A percentile compares a stretch with the other conserved stretches of the same genome.
phyloP scores from a whole-genome alignment of 176 grass and related monocot genomes.

The Juncus inflexus region DNA sequence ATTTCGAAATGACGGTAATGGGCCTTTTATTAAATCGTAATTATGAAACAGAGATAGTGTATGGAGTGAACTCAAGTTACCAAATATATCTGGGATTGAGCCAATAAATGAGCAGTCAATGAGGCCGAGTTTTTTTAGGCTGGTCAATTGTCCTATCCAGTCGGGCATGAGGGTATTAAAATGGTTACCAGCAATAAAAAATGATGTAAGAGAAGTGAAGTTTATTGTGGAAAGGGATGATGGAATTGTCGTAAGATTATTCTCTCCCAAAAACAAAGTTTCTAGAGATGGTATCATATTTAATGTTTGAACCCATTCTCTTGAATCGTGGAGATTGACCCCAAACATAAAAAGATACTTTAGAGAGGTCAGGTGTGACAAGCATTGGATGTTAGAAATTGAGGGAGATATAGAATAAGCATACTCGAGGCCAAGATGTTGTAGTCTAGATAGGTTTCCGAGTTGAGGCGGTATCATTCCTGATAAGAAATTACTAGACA shows the following conservation, averaged over 20 bases:
- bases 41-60: background rate
- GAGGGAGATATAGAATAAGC: background rate
- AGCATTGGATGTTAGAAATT: background rate
- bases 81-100: background rate
- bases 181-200: background rate
- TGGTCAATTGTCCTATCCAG: background rate
- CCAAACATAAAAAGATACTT: slow-evolving; percentile 10
- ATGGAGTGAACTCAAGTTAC: background rate
- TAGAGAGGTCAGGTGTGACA: slow-evolving; percentile 1
- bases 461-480: slow-evolving; percentile 25
- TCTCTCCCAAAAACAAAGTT: background rate
- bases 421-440: slow-evolving; percentile 19
- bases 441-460: slow-evolving; percentile 32
- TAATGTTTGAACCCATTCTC: slow-evolving; percentile 1
- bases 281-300: background rate
- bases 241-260: slow-evolving; percentile 3
- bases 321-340: slow-evolving; percentile 1
- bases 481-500: background rate
- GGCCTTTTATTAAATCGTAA: background rate
- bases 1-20: background rate
- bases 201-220: background rate
- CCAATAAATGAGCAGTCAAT: background rate
- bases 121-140: background rate
- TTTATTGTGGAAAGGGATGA: background rate
- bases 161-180: background rate